phyloP scores from a whole-genome alignment of 2,329 filamentous ascomycete genomes.

The Exophiala sideris region DNA sequence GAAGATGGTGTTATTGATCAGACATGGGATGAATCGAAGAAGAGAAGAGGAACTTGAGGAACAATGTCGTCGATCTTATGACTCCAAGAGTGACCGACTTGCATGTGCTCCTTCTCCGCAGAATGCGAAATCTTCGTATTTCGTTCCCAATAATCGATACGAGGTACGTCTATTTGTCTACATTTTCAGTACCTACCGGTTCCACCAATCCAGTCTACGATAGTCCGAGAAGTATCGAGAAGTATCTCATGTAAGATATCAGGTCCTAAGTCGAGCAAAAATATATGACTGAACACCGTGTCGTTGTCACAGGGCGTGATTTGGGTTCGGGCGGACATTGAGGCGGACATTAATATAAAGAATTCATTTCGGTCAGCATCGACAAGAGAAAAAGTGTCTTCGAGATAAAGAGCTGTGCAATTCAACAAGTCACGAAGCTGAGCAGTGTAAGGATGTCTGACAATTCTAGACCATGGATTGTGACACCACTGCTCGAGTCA shows the following conservation, averaged over 20 bases:
- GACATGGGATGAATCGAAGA: conserved; percentile 11
- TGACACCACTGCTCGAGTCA: conserved; percentile 40
- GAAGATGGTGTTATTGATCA: conserved; percentile 9
- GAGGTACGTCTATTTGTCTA: not conserved
- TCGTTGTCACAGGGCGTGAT: conserved; percentile 2
- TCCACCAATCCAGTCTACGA: too few species aligned
- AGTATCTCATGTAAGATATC: too few species aligned
- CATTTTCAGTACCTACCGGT: too few species aligned
- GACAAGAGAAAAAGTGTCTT: not conserved
- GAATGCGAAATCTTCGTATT: conserved; percentile 6
- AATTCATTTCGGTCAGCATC: not conserved
- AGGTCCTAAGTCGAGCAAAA: too few species aligned
- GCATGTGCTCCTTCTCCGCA: conserved; percentile 3
- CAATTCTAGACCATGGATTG: conserved; percentile 35
- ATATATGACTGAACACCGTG: not conserved
- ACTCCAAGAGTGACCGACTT: not conserved
- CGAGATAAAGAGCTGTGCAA: not conserved
- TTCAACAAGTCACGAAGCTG: conserved; percentile 7
- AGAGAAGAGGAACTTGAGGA: not conserved
- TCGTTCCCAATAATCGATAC: conserved; percentile 7
- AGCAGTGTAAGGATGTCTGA: conserved; percentile 1
- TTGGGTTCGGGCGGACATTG: too few species aligned
- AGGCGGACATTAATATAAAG: not conserved
- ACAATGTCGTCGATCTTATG: not conserved
- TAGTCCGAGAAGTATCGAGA: too few species aligned